Percentiles rank a stretch among this genome's conserved stretches.
Evolutionary conservation across 2,329 filamentous ascomycete species (phyloP).

Genomic region (Aspergillus ibericus): DNA sequence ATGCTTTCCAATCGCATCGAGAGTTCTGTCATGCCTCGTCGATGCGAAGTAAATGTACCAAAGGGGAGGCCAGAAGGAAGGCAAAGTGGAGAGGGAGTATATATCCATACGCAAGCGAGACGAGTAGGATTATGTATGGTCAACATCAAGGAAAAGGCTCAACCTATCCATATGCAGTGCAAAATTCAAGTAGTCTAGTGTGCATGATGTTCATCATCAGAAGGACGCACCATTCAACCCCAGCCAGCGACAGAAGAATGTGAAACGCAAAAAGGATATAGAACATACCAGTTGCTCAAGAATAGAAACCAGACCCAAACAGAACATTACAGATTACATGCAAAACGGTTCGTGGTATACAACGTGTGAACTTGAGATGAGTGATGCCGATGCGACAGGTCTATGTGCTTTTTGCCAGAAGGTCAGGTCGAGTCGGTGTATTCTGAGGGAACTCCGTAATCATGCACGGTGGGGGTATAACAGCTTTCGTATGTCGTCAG

Average conservation of each 20-base stretch:
- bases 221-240: neutral
- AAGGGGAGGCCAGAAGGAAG: neutral
- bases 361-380: neutral
- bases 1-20: neutral
- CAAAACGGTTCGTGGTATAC: conserved; percentile 8
- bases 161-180: conserved; percentile 4
- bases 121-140: neutral
- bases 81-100: neutral
- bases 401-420: conserved; percentile 19
- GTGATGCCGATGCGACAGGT: conserved; percentile 9
- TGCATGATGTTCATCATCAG: conserved; percentile 9
- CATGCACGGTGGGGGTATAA: conserved; percentile 14
- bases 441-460: conserved; percentile 12
- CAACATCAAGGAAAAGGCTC: conserved; percentile 2
- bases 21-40: neutral
- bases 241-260: neutral
- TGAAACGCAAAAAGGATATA: conserved; percentile 6
- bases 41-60: neutral
- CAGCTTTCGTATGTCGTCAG: conserved; percentile 17
- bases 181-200: conserved; percentile 6
- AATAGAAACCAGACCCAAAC: conserved; percentile 6
- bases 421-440: conserved; percentile 7
- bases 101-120: neutral
- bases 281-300: conserved; percentile 16
- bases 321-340: conserved; percentile 24